Percentiles rank a stretch among this genome's conserved stretches.
Evolutionary conservation across 768 basidiomycete species (phyloP).

Genomic region (Candolleomyces efflorescens): DNA sequence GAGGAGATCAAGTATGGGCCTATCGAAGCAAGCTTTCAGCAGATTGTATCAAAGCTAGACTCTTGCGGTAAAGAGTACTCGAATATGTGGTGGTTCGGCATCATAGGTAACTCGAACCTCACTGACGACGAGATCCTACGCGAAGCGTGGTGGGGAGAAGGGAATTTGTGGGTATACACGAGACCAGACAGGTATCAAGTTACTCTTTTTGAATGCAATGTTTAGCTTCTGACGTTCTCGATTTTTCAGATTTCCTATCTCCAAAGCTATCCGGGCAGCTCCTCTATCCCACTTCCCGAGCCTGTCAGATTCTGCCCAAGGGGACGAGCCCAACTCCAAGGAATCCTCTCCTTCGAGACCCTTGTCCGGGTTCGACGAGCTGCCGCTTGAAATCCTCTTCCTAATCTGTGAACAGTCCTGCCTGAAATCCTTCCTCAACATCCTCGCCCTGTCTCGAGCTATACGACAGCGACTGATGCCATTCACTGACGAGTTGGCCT

Average conservation of each 20-base stretch:
- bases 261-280: neutral
- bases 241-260: neutral
- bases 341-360: too few relatives aligned
- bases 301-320: too few relatives aligned
- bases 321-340: too few relatives aligned
- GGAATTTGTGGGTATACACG: neutral
- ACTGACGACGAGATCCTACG: neutral
- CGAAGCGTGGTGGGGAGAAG: neutral
- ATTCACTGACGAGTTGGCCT: neutral
- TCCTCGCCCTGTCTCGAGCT: neutral
- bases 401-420: too few relatives aligned
- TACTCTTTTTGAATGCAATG: neutral
- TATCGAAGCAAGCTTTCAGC: neutral
- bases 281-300: too few relatives aligned
- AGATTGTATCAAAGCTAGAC: neutral
- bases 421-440: neutral
- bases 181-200: neutral
- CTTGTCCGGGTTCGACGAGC: too few relatives aligned
- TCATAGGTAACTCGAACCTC: neutral
- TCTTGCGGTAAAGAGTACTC: too few relatives aligned
- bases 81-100: neutral
- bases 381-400: too few relatives aligned
- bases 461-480: neutral
- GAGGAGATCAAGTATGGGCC: neutral
- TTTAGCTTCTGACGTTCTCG: neutral